Evolutionary conservation across 2,329 filamentous ascomycete species (phyloP), one percentile per base, ranked within the genome.

Genomic region (Curvularia hawaiiensis): DNA sequence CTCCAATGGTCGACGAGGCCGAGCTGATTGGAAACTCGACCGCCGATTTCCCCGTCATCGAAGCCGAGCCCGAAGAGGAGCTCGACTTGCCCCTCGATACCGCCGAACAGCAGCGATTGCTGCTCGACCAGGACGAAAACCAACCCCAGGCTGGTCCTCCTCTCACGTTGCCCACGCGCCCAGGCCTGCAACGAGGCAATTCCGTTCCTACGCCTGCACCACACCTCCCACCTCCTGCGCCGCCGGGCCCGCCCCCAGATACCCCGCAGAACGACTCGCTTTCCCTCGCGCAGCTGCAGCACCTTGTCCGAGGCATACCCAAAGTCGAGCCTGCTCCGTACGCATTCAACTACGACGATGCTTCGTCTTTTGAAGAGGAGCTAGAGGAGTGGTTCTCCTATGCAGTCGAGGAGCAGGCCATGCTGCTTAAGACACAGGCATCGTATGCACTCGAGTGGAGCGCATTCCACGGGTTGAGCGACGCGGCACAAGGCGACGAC

Each of bases 311-410:
- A 53, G 75, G 77, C 6, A 75, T 82, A 55, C 80, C 80, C 12
- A 76, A 71, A 40, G 71, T 71, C 18, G 77, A 80, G 58, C 70
- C 75, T 61, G 63, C 75, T 16, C 74, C 81, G 47, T 99, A 99
- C 80, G 92, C 95, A 59, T 99, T 97, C 74, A 85, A 75, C 30
- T 83, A 83, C 62, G 73, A 77, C 46, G 81, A 83, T 69, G 77
- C 80, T 8, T 79, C 81, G 18, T 78, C 75, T 0, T 89, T 96
- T 67, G 87, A 90, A 18, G 91, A 95, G 62, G 95, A 99, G 80
- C 83, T 99, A 47, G 92, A 98, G 73, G 95, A 99, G 79, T 99
- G 95, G 95, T 99, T 99, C 77, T 88, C 89, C 52, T 97, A 98
- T 77, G 90, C 90, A 67, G 88, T 92, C 61, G 90, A 90, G 77